Percentiles rank a stretch among this genome's conserved stretches.
Evolutionary conservation across 2,329 filamentous ascomycete genomes (phyloP).

Genomic region (Exophiala sp.): DNA sequence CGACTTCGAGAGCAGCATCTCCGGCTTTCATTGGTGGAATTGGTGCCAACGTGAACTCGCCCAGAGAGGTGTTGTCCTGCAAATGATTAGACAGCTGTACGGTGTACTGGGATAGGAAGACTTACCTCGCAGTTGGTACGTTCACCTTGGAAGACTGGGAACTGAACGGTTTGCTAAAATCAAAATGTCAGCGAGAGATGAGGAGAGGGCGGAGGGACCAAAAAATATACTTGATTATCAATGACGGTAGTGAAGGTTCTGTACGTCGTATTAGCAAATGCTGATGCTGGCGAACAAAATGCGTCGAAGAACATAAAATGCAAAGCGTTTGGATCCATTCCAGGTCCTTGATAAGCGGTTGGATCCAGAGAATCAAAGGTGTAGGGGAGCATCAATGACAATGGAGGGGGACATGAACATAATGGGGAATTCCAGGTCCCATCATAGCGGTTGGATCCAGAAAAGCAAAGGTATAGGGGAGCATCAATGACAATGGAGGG

Average conservation of each 20-base stretch:
- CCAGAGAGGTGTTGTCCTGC: constrained; percentile 91
- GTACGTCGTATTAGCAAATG: constrained; percentile 2
- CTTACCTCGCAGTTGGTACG: constrained; percentile 75
- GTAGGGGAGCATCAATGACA: constrained; percentile 5
- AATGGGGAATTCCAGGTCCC: not conserved
- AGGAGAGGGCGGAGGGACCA: not conserved
- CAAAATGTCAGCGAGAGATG: constrained; percentile 50
- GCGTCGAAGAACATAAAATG: not conserved
- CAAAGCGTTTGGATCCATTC: not conserved
- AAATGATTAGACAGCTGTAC: not conserved
- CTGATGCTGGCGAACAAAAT: not conserved
- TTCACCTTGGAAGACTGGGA: constrained; percentile 94
- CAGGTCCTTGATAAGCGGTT: no score
- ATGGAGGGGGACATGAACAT: constrained; percentile 6
- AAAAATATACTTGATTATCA: constrained; percentile 44
- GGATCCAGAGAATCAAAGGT: not conserved
- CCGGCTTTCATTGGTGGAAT: constrained; percentile 84
- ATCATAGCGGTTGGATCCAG: no score
- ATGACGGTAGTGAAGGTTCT: constrained; percentile 82
- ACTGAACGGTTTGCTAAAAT: constrained; percentile 68
- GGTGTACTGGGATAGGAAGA: not conserved
- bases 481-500: constrained; percentile 10
- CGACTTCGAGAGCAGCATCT: constrained; percentile 92
- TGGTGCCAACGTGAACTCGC: constrained; percentile 93
- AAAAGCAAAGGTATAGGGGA: not conserved